Percentiles rank a stretch among this genome's conserved stretches.
phyloP scores from a whole-genome alignment of 2,329 filamentous ascomycete species.

The Aspergillus quadrilineatus region DNA sequence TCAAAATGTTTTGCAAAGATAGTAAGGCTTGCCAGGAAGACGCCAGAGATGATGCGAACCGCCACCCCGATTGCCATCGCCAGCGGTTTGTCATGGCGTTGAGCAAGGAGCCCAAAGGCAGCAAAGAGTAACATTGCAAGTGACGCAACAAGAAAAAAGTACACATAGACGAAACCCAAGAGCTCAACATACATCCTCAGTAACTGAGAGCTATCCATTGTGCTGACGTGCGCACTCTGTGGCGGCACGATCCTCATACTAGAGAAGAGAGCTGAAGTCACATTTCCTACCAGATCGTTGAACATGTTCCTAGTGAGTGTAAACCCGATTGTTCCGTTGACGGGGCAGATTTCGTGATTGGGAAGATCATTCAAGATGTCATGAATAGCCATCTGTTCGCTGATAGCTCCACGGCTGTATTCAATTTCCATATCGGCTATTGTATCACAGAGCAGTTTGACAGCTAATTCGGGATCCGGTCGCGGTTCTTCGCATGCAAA shows the following conservation, averaged over 20 bases:
- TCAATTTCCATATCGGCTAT: conserved; percentile 44
- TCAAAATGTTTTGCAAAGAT: conserved; percentile 34
- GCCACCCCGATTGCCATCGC: conserved; percentile 28
- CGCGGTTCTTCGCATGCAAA: conserved; percentile 42
- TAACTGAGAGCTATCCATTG: conserved; percentile 31
- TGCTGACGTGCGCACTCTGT: conserved; percentile 26
- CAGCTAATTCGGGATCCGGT: conserved; percentile 27
- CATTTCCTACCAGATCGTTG: conserved; percentile 39
- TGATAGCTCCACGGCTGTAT: conserved; percentile 33
- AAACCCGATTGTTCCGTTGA: conserved; percentile 18
- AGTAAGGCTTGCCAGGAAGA: conserved; percentile 29
- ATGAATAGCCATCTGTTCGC: conserved; percentile 35
- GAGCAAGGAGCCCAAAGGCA: conserved; percentile 31
- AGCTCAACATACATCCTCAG: conserved; percentile 39
- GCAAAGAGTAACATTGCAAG: conserved; percentile 39
- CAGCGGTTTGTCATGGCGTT: conserved; percentile 25
- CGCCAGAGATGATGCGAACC: conserved; percentile 31
- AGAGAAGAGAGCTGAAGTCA: conserved; percentile 41
- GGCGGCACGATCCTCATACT: conserved; percentile 41
- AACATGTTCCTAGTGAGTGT: conserved; percentile 29
- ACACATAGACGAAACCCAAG: conserved; percentile 41
- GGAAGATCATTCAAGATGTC: conserved; percentile 33
- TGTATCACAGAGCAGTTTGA: conserved; percentile 36
- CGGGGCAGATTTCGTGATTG: conserved; percentile 32
- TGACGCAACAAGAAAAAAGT: conserved; percentile 40